Evolutionary conservation across 148 eudicot genomes (phyloP).

Genomic region (Silene latifolia): DNA sequence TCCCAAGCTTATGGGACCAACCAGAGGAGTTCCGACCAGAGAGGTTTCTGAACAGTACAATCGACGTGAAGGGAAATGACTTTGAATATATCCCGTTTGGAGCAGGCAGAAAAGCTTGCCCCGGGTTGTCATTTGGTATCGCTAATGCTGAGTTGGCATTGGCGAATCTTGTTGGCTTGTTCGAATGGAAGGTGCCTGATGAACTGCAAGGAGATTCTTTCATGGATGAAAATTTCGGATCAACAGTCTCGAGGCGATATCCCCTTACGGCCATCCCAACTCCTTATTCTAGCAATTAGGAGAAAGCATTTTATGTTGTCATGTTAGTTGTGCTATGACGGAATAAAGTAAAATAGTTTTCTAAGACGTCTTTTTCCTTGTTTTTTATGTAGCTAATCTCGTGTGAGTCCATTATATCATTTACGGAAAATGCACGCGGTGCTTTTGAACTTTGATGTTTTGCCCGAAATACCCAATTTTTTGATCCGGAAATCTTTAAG

Average conservation of each 20-base stretch:
- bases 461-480: too few relatives aligned
- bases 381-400: too few relatives aligned
- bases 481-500: too few relatives aligned
- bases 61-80: constrained; percentile 25
- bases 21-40: constrained; percentile 32
- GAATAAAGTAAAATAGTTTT: too few relatives aligned
- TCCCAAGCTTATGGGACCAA: constrained; percentile 19
- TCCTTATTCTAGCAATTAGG: neutral
- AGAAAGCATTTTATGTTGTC: neutral
- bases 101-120: constrained; percentile 33
- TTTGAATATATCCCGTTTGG: constrained; percentile 35
- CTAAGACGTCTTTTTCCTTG: too few relatives aligned
- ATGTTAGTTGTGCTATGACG: too few relatives aligned
- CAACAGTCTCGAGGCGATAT: neutral
- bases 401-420: too few relatives aligned
- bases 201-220: constrained; percentile 9
- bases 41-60: constrained; percentile 26
- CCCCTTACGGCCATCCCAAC: neutral
- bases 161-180: constrained; percentile 21
- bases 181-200: constrained; percentile 21
- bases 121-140: constrained; percentile 18
- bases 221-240: neutral
- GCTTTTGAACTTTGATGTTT: too few relatives aligned
- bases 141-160: constrained; percentile 23
- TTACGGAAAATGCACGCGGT: too few relatives aligned